A percentile compares a stretch with the other conserved stretches of the same genome.
These are phyloP conservation scores for Inosperma sp. DNA, from an alignment of 768 basidiomycete genomes.

Conservation along the genomic window DNA sequence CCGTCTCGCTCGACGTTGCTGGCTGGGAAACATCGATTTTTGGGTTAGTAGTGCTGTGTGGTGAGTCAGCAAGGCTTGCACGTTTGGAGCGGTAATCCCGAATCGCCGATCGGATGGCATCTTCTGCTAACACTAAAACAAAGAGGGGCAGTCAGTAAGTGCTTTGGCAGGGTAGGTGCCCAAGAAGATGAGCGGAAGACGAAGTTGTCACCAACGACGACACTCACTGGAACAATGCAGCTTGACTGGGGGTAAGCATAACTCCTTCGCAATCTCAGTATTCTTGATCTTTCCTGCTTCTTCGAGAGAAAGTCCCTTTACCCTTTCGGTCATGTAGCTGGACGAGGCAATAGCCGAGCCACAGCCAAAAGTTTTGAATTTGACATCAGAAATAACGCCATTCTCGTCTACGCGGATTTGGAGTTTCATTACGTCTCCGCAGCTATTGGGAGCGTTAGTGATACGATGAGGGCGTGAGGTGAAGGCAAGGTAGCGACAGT, in stretches of 20 bases:
- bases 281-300: constrained; percentile 97
- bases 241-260: constrained; percentile 94
- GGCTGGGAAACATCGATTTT: constrained; percentile 68
- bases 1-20: constrained; percentile 47
- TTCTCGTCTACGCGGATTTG: constrained; percentile 96
- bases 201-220: neutral
- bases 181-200: neutral
- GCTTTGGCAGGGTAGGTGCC: no score
- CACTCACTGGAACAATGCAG: constrained; percentile 86
- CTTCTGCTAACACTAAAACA: constrained; percentile 83
- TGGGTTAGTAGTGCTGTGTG: constrained; percentile 44
- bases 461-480: neutral
- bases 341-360: constrained; percentile 97
- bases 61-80: constrained; percentile 33
- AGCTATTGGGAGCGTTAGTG: constrained; percentile 43
- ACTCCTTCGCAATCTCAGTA: constrained; percentile 97
- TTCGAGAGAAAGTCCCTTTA: constrained; percentile 89
- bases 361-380: constrained; percentile 99
- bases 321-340: constrained; percentile 98
- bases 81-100: constrained; percentile 92
- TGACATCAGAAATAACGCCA: constrained; percentile 95
- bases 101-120: constrained; percentile 98
- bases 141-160: constrained; percentile 11
- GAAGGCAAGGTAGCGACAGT: constrained; percentile 1
- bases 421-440: constrained; percentile 99